Conservation (phyloP, 2,329 filamentous ascomycete genomes). For the Westerdykella ornata region DNA sequence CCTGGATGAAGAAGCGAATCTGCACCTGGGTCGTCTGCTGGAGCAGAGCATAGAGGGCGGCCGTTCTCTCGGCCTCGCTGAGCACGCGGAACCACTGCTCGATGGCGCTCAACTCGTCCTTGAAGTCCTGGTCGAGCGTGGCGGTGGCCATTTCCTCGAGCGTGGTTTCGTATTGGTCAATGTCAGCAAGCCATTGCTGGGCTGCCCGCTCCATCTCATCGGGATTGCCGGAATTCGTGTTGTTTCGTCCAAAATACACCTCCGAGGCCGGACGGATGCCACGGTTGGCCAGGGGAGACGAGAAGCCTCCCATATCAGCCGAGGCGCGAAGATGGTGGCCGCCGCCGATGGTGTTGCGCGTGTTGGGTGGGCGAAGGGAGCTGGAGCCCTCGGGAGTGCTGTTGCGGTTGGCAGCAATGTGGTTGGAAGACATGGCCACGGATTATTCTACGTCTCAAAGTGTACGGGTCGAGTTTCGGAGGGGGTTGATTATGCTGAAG, state of each 20-base stretch:
- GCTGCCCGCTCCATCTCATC: slow-evolving; percentile 93
- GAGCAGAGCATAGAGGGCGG: slow-evolving; percentile 86
- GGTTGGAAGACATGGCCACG: slow-evolving; percentile 41
- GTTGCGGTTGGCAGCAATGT: slow-evolving; percentile 68
- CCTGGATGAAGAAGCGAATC: slow-evolving; percentile 98
- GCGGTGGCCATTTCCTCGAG: slow-evolving; percentile 98
- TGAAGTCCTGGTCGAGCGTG: slow-evolving; percentile 98
- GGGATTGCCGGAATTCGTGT: slow-evolving; percentile 57
- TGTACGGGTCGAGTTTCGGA: slow-evolving; percentile 1
- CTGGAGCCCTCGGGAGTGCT: slow-evolving; percentile 90
- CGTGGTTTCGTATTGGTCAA: slow-evolving; percentile 98
- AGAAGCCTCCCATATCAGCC: slow-evolving; percentile 87
- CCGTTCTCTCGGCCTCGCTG: slow-evolving; percentile 92
- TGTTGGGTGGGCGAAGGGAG: slow-evolving; percentile 73
- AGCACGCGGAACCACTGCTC: slow-evolving; percentile 99
- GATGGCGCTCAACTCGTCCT: slow-evolving; percentile 96
- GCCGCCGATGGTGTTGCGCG: slow-evolving; percentile 66
- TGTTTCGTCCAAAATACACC: slow-evolving; percentile 75
- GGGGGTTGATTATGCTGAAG: slow-evolving; percentile 13
- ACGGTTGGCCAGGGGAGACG: slow-evolving; percentile 63
- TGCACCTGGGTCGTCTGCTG: slow-evolving; percentile 99
- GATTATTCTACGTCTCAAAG: neutral
- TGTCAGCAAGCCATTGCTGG: slow-evolving; percentile 98
- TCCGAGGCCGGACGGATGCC: slow-evolving; percentile 89
- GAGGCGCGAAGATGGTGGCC: slow-evolving; percentile 87